Evolutionary conservation across 1,284 basidiomycete species (phyloP), one percentile per base, ranked within the genome.

Genomic region (Puccinia horiana): DNA sequence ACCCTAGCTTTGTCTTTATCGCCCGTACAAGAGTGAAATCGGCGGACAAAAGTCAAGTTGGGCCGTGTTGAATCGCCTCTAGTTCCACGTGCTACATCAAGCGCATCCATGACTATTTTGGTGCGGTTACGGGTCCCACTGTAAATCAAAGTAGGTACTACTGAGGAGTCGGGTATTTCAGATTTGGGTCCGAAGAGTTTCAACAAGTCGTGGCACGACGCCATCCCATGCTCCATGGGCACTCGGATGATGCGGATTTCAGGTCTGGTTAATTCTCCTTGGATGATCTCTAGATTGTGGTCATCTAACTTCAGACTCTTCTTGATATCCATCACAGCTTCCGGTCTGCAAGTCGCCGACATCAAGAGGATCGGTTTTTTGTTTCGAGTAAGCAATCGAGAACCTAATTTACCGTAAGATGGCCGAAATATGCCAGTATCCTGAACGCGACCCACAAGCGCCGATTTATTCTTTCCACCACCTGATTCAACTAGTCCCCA

Each of bases 161-260:
- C 26, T 2, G n/a, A 73, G 14, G 3, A 4, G 37, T 73, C 18
- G 3, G 70, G 42, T 4, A 32, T 49, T 1, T 73, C 70, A 32
- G 42, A 2, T 32, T 73, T 73, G 6, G 20, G 23, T 12, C 40
- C 35, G 16, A 47, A 73, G 9, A 73, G 9, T 16, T 73, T 26
- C 2, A 49, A 32, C 23, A 73, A 29, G 16, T 73, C 70, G 23
- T n/a, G 11, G 37, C 70, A 44, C 18, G 70, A 42, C 1, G 42
- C 1, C 40, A 73, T 44, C 5, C 40, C 47, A 23, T 11, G 8
- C 3, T 2, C 8, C 42, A 73, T 73, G 1, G 16, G 35, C 9
- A 73, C 16, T 73, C 70, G 35, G 8, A 73, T n/a, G 2, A 73
- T 44, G 2, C 70, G 37, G 35, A 73, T 47, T 42, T 73, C 70